Evolutionary conservation across 257 asterid genomes (phyloP).

Genomic region (Petunia axillaris): DNA sequence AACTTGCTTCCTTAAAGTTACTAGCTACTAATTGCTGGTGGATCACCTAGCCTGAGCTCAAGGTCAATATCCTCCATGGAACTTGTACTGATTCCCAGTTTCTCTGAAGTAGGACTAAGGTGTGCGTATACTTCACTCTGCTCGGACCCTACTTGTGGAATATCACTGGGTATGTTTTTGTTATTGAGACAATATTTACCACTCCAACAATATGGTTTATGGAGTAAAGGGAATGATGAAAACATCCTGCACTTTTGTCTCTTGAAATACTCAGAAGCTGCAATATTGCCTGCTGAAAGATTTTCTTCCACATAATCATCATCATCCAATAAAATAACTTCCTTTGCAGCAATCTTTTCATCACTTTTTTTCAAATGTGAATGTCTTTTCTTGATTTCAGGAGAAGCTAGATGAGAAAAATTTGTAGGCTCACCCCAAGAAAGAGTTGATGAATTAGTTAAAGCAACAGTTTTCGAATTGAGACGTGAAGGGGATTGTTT

Average conservation of each 20-base stretch:
- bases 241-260: constrained; percentile 32
- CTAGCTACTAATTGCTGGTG: constrained; percentile 44
- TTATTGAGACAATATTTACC: constrained; percentile 23
- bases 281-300: background rate
- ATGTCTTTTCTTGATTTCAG: background rate
- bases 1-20: background rate
- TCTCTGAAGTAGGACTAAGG: too few species aligned
- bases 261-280: constrained; percentile 31
- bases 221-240: constrained; percentile 28
- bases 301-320: background rate
- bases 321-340: background rate
- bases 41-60: constrained; percentile 71
- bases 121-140: too few species aligned
- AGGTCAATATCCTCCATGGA: constrained; percentile 64
- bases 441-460: background rate
- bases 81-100: constrained; percentile 13
- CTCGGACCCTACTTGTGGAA: too few species aligned
- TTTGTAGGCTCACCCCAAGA: too few species aligned
- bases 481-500: background rate
- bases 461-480: background rate
- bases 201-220: constrained; percentile 25
- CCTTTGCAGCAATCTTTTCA: background rate
- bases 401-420: background rate
- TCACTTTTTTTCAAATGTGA: too few species aligned
- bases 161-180: too few species aligned